Evolutionary conservation across 345 rosid genomes (phyloP).

Genomic region (Boechera retrofracta): DNA sequence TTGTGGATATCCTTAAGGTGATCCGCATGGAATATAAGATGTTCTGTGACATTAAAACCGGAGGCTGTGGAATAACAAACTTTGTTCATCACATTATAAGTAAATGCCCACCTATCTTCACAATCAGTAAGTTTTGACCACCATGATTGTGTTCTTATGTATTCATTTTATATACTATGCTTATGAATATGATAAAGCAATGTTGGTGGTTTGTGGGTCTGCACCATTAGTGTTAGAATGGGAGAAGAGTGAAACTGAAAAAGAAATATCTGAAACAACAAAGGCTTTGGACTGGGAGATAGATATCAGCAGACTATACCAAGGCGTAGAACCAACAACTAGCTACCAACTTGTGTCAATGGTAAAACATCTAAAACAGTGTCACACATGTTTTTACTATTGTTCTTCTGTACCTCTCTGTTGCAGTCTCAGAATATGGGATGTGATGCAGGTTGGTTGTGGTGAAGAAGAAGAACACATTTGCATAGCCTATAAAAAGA

Average conservation of each 20-base stretch:
- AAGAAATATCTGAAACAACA: conserved; percentile 28
- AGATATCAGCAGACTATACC: conserved; percentile 22
- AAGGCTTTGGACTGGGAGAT: conserved; percentile 22
- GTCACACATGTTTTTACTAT: neutral
- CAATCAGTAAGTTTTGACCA: conserved; percentile 23
- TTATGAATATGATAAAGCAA: neutral
- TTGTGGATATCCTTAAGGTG: conserved; percentile 21
- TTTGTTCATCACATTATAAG: neutral
- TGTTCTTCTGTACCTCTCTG: neutral
- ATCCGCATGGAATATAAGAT: neutral
- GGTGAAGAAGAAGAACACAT: conserved; percentile 10
- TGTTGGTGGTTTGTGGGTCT: neutral
- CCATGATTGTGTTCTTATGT: neutral
- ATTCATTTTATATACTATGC: neutral
- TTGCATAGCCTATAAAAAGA: conserved; percentile 5
- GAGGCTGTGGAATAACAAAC: conserved; percentile 30
- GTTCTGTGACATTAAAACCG: conserved; percentile 10
- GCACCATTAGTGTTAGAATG: conserved; percentile 23
- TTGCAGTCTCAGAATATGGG: neutral
- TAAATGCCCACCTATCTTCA: conserved; percentile 26
- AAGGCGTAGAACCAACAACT: conserved; percentile 8
- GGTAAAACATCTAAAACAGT: conserved; percentile 14
- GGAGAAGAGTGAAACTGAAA: conserved; percentile 24
- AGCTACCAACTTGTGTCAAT: conserved; percentile 30
- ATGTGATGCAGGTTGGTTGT: conserved; percentile 32